Conservation (phyloP, 805 yeast genomes). For the Candida piceae region DNA sequence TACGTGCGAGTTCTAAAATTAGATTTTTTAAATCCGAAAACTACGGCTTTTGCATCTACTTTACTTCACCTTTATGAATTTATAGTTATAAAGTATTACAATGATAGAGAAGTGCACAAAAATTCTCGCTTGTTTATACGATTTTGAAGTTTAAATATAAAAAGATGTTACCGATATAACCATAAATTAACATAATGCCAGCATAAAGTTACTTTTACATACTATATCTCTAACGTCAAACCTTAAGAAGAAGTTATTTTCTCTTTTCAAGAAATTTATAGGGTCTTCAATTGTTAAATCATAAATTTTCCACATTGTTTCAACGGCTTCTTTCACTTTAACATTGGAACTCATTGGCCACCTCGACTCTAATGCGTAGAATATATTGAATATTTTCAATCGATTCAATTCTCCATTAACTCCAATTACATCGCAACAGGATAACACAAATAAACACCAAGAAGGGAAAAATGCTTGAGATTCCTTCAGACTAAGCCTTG, state of each 20-base stretch:
- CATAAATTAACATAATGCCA: conserved; percentile 15
- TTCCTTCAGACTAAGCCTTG: conserved; percentile 7
- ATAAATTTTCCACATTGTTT: conserved; percentile 26
- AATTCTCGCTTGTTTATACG: too few species aligned
- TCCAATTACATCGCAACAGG: conserved; percentile 14
- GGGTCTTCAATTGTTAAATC: conserved; percentile 18
- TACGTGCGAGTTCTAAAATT: too few species aligned
- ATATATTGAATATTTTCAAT: conserved; percentile 14
- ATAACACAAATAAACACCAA: conserved; percentile 28
- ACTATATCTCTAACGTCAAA: conserved; percentile 29
- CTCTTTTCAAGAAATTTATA: conserved; percentile 3
- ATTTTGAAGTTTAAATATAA: too few species aligned
- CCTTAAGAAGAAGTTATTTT: neutral
- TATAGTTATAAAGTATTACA: too few species aligned
- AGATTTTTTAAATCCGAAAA: too few species aligned
- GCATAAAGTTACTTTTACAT: conserved; percentile 17
- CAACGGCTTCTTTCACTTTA: conserved; percentile 20
- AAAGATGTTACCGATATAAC: too few species aligned
- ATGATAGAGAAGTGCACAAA: too few species aligned
- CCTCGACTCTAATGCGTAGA: conserved; percentile 14
- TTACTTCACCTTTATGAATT: too few species aligned
- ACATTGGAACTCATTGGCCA: conserved; percentile 28
- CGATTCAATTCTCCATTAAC: conserved; percentile 15
- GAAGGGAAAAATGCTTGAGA: conserved; percentile 24
- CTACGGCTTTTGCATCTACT: too few species aligned